Percentiles rank a stretch among this genome's conserved stretches.
Evolutionary conservation across 2,329 filamentous ascomycete genomes (phyloP).

Genomic region (Tolypocladium inflatum): DNA sequence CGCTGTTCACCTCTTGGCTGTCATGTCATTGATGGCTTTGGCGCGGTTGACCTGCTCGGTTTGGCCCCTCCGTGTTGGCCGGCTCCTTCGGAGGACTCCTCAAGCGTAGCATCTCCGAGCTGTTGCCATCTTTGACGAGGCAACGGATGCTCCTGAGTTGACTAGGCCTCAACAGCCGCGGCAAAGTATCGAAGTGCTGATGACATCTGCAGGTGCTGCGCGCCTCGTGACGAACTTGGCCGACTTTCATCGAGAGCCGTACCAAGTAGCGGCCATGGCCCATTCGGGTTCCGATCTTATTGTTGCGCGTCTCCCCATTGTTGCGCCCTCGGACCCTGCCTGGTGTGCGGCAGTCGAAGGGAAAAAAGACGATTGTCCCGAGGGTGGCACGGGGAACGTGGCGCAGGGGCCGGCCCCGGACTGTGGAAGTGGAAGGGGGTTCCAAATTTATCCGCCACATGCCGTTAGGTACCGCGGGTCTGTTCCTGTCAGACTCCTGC

Average conservation of each 20-base stretch:
- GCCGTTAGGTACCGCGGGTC: neutral
- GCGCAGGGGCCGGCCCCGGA: slow-evolving; percentile 4
- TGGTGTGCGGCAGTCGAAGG: neutral
- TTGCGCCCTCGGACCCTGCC: neutral
- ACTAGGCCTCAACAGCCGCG: neutral
- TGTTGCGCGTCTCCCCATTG: neutral
- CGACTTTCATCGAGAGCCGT: too few relatives aligned
- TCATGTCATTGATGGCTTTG: neutral
- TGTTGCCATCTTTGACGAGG: neutral
- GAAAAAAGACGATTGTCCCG: neutral
- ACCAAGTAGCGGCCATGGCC: neutral
- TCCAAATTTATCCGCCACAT: slow-evolving; percentile 9
- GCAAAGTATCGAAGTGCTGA: neutral
- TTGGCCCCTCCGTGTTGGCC: neutral
- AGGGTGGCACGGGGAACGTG: neutral
- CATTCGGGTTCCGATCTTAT: neutral
- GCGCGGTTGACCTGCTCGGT: neutral
- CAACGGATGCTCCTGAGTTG: neutral
- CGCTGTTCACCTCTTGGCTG: neutral
- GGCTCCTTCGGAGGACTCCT: neutral
- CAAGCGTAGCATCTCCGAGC: neutral
- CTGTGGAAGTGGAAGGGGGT: neutral
- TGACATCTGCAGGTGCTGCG: too few relatives aligned
- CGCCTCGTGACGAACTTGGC: too few relatives aligned
- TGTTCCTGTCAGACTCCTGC: neutral